Base-by-base conservation (phyloP, 2,329 filamentous ascomycete species). In the Pseudogymnoascus sp. region DNA sequence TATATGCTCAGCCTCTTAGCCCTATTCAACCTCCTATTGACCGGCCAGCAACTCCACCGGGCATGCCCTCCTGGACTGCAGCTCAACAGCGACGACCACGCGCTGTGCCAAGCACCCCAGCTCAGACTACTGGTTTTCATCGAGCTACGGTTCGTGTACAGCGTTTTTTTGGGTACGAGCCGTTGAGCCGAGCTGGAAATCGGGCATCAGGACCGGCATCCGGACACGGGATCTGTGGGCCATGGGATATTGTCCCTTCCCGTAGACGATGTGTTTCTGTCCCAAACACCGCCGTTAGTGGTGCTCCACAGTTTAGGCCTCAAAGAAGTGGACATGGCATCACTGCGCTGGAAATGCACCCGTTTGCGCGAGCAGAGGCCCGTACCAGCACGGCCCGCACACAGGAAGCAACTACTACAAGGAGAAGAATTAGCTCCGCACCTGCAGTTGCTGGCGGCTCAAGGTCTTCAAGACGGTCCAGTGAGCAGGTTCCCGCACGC, bases 41-140 rank as follows among this genome's bases (percentile, higher is more conserved):
- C 10, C 64, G 70, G n/a, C 67, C 65, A 26, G 30, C 59, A 19
- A 71, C 70, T 9, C 70, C 69, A 13, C 66, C 66, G 10, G 70
- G 70, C 8, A 66, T 71, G 64, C 70, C 70, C 15, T 71, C 69
- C 8, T 71, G 70, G 70, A 70, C 68, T 1, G 66, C 63, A 34
- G 62, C 66, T 30, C 70, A 71, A 38, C 45, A 52, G n/a, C 55
- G 55, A 35, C 33, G 55, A 12, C 30, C 55, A 37, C 30, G 18
- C 19, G 55, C n/a, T 13, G 45, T 52, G 1, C 19, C 45, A 30
- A 65, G 58, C n/a, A 13, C 59, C 13, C 57, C 60, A 10, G 57
- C 63, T 2, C 56, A 58, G 13, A 59, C 59, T 19, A 41, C 35
- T 19, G 34, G 48, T 13, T 5, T 48, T 21, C 28, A 60, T 6